A percentile compares a stretch with the other conserved stretches of the same genome.
phyloP scores from a whole-genome alignment of 2,329 filamentous ascomycete genomes.

The Ophiocordyceps sinensis region DNA sequence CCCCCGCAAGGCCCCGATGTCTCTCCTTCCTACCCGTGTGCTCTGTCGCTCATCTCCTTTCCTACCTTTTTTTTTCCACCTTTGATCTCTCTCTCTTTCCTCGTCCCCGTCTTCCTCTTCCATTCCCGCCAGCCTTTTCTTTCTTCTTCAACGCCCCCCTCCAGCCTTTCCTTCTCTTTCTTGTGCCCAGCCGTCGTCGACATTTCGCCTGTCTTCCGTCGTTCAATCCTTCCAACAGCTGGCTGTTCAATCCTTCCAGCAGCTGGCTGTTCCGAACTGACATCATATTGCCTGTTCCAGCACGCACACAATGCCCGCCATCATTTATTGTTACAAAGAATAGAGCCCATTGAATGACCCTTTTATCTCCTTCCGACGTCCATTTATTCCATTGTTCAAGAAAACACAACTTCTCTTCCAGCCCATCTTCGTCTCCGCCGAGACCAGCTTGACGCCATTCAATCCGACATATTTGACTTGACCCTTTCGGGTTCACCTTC shows the following conservation, averaged over 20 bases:
- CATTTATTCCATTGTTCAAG: no score
- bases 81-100: not conserved
- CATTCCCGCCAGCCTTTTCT: slow-evolving; percentile 1
- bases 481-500: not conserved
- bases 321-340: not conserved
- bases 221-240: slow-evolving; percentile 20
- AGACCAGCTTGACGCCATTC: not conserved
- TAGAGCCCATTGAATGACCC: no score
- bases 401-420: no score
- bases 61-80: not conserved
- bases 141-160: not conserved
- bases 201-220: slow-evolving; percentile 5
- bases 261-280: slow-evolving; percentile 10
- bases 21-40: not conserved
- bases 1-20: not conserved
- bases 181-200: not conserved
- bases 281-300: slow-evolving; percentile 3
- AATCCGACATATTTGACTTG: not conserved
- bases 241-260: slow-evolving; percentile 20
- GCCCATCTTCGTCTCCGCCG: no score
- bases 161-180: not conserved
- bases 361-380: no score
- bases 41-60: not conserved
- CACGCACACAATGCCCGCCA: not conserved
- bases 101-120: not conserved